Evolutionary conservation across 306 rosid species (phyloP).

Genomic region (Echinosophora koreensis): DNA sequence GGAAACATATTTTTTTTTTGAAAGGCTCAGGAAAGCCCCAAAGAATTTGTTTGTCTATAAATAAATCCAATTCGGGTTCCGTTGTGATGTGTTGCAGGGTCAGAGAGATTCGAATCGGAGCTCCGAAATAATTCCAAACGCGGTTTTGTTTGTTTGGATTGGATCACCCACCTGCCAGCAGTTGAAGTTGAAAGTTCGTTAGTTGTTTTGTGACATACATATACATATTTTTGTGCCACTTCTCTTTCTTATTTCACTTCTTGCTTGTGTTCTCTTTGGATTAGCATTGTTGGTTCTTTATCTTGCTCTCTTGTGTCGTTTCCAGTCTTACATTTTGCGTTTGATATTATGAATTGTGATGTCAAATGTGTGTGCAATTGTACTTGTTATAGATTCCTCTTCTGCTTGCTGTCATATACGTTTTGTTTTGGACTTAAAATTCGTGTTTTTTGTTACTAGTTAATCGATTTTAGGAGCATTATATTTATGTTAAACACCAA

Average conservation of each 20-base stretch:
- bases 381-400: too few species aligned
- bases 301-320: neutral
- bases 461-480: too few species aligned
- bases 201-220: neutral
- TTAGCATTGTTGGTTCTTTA: neutral
- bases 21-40: conserved; percentile 42
- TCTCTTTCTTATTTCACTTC: neutral
- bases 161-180: conserved; percentile 8
- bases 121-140: conserved; percentile 18
- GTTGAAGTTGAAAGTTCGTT: conserved; percentile 46
- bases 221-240: neutral
- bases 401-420: neutral
- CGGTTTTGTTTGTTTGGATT: neutral
- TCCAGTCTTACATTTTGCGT: neutral
- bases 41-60: too few species aligned
- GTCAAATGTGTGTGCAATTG: neutral
- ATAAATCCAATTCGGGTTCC: neutral
- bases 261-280: neutral
- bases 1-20: neutral
- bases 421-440: too few species aligned
- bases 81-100: neutral
- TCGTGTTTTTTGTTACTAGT: too few species aligned
- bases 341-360: too few species aligned
- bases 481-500: too few species aligned
- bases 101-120: conserved; percentile 44